Evolutionary conservation across 768 basidiomycete genomes (phyloP), one percentile per base, ranked within the genome.

Genomic region (Tylopilus rubrobrunneus): DNA sequence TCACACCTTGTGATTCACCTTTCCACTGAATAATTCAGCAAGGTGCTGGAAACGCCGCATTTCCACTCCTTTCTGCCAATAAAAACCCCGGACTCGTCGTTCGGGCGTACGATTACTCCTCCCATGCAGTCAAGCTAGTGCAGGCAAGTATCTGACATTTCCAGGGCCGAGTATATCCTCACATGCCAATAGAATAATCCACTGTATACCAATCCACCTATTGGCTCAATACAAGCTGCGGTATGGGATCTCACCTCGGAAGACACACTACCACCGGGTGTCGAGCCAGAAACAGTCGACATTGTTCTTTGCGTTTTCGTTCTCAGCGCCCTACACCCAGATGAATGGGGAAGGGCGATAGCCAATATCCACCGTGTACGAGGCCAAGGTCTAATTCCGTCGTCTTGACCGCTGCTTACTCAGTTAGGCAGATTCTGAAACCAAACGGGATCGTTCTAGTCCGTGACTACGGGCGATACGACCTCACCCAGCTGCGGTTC

Each of bases 11-110:
- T 11, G 14, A 19, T 12, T 47, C 39, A 36, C 28, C 0, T 44
- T 45, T 43, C 6, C 19, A 45, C 48, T 62, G 9, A 58, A 46
- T 1, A n/a, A 39, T 28, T 7, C 12, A 58, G 53, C 51, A 55
- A 91, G 94, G 96, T 40, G 92, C 92, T 19, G 97, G 97, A n/a
- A 97, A 96, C 66, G 87, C 93, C 7, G 82, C 93, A 1, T 97
- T 94, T 63, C 97, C 97, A 0, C 75, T 99, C 2, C 76, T 97
- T 21, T 74, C 82, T n/a, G 71, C 81, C 31, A 98, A 98, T 65
- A 71, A 81, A 61, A 99, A 99, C 67, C 85, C 91, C 0, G 67
- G 80, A 0, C 80, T 98, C 7, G 67, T 68, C 8, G 72, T 98
- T 15, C 78, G 80, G 36, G 95, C 95, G 0, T 95, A 89, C 62